Conservation (phyloP, 208 protist genomes). For the Balamuthia mandrillaris region DNA sequence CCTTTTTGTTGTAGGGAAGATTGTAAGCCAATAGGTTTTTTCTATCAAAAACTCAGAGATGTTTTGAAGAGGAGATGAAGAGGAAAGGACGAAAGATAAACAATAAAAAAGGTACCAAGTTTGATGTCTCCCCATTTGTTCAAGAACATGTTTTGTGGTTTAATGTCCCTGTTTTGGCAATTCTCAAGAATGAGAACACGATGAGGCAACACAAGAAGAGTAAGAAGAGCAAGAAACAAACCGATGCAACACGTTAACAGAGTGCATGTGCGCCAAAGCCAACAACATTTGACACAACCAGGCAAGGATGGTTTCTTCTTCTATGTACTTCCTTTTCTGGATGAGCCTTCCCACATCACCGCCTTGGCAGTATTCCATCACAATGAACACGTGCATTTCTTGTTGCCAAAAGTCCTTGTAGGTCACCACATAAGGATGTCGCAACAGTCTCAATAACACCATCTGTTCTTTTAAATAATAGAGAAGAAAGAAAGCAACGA, state of each 20-base stretch:
- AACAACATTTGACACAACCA: background rate
- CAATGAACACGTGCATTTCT: background rate
- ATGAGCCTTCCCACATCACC: background rate
- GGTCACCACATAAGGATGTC: background rate
- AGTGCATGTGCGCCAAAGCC: background rate
- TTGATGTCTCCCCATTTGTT: conserved; percentile 25
- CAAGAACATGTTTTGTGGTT: background rate
- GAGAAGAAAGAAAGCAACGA: background rate
- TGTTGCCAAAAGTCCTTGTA: conserved; percentile 26
- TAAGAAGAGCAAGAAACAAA: too few relatives aligned
- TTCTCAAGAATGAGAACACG: too few relatives aligned
- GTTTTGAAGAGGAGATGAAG: background rate
- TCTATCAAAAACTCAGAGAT: background rate
- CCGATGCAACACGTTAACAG: background rate
- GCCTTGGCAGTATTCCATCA: conserved; percentile 17
- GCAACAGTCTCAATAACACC: background rate
- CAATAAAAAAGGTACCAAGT: background rate
- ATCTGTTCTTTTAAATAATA: background rate
- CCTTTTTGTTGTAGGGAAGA: background rate
- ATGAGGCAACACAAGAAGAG: too few relatives aligned
- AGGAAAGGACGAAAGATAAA: too few relatives aligned
- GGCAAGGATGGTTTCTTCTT: background rate
- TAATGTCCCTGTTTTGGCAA: too few relatives aligned
- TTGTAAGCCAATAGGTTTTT: background rate
- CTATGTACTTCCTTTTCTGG: background rate